Conservation (phyloP, 129 eudicot species). For the Escallonia rubra region DNA sequence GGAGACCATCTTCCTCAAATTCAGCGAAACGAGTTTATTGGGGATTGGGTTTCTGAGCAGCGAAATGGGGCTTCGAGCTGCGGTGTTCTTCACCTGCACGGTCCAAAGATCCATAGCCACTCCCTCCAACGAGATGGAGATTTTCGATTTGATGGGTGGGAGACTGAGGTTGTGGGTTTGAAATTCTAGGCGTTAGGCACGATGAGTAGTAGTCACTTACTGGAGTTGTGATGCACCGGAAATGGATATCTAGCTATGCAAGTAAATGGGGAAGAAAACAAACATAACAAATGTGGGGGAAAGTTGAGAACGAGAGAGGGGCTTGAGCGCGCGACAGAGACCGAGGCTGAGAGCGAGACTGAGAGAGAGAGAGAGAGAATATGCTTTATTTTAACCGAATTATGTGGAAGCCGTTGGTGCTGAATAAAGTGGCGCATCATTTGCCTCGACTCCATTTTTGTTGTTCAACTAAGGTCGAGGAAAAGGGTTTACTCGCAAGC, state of each 20-base stretch:
- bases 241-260: constrained; percentile 5
- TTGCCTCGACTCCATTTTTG: no score
- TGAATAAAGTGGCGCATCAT: no score
- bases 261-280: constrained; percentile 14
- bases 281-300: neutral
- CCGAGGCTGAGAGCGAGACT: neutral
- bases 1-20: constrained; percentile 14
- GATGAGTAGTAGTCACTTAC: constrained; percentile 1
- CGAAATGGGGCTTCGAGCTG: constrained; percentile 12
- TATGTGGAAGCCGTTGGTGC: no score
- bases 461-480: no score
- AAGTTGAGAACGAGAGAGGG: neutral
- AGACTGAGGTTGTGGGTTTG: constrained; percentile 5
- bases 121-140: neutral
- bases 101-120: constrained; percentile 48
- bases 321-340: constrained; percentile 17
- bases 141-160: neutral
- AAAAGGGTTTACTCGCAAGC: no score
- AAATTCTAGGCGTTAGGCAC: constrained; percentile 3
- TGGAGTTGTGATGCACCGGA: neutral
- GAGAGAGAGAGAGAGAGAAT: constrained; percentile 21
- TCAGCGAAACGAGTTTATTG: constrained; percentile 23
- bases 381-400: neutral
- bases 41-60: constrained; percentile 13
- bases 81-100: constrained; percentile 33